Evolutionary conservation across 2,329 filamentous ascomycete species (phyloP), one percentile per base, ranked within the genome.

Genomic region (Nemania serpens): DNA sequence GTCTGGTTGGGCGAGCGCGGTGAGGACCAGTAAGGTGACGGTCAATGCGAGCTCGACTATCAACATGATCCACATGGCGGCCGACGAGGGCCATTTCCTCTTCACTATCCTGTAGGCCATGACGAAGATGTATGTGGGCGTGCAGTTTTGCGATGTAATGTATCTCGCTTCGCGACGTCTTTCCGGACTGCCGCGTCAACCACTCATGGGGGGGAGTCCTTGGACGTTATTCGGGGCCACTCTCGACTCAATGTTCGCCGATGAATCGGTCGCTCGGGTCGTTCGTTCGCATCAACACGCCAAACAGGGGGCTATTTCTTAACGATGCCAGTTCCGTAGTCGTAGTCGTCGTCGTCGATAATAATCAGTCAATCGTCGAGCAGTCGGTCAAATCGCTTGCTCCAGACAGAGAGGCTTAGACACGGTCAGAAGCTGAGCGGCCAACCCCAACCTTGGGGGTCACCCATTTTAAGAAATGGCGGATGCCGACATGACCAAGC

Each of bases 1-100:
- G 73, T 93, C 84, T 15, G 90, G 90, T 67, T 90, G 87, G 36
- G 89, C 84, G 69, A 93, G 86, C 67, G 86, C 89, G 72, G 90
- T 91, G 54, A 93, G 81, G 39, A 90, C 82, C 65, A 94, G 82
- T 51, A 84, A 77, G 15, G 86, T 82, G 58, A 94, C 79, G 22
- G 88, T 84, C 64, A 87, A 82, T 39, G 78, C 75, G 54, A 93
- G 81, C 76, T 94, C 91, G 53, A 87, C 71, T 51, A 84, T 70
- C 78, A 93, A 84, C 65, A 91, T 78, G 71, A 75, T 85, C 81
- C 77, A 88, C 79, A 82, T 86, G 71, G 74, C 85, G 75, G 74
- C 82, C 75, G 74, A 83, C 76, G 76, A 81, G 76, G 75, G 85
- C 84, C 84, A 87, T 75, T 79, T 77, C 66, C 84, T 84, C 63